Evolutionary conservation across 805 yeast genomes (phyloP).

Genomic region (Saccharomycopsis fermentans): DNA sequence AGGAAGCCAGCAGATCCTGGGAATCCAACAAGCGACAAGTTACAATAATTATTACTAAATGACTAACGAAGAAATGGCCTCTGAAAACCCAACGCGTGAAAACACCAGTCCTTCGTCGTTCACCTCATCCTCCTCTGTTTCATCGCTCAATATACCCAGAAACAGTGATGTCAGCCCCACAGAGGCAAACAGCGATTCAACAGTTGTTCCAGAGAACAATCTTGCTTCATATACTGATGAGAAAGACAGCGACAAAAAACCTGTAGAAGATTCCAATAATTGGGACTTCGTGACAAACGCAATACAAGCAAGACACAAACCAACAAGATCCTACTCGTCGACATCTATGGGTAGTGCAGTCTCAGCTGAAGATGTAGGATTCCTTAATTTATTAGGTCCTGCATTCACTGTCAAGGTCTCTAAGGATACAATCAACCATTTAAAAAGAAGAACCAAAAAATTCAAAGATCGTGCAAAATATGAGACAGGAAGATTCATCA

Average conservation of each 20-base stretch:
- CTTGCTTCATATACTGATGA: too few relatives aligned
- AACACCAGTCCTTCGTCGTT: background rate
- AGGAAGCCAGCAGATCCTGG: too few relatives aligned
- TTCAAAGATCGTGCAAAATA: constrained; percentile 19
- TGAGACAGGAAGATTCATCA: constrained; percentile 17
- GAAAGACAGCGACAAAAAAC: background rate
- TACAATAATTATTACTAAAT: too few relatives aligned
- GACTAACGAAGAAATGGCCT: background rate
- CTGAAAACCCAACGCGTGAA: background rate
- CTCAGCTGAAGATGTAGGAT: constrained; percentile 22
- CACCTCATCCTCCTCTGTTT: background rate
- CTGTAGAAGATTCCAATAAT: background rate
- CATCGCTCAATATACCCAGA: background rate
- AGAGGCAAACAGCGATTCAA: background rate
- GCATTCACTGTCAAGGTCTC: constrained; percentile 22
- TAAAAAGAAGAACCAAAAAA: constrained; percentile 14
- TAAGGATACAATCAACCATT: constrained; percentile 19
- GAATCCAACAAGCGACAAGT: too few relatives aligned
- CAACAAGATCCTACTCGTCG: constrained; percentile 7
- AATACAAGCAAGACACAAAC: background rate
- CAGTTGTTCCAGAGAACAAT: too few relatives aligned
- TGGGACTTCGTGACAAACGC: constrained; percentile 9
- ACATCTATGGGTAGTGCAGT: constrained; percentile 7
- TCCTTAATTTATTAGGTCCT: constrained; percentile 25
- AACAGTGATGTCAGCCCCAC: background rate